These are phyloP conservation scores for Pleurostoma richardsiae DNA, from an alignment of 2,329 filamentous ascomycete genomes.

Conservation along the genomic window DNA sequence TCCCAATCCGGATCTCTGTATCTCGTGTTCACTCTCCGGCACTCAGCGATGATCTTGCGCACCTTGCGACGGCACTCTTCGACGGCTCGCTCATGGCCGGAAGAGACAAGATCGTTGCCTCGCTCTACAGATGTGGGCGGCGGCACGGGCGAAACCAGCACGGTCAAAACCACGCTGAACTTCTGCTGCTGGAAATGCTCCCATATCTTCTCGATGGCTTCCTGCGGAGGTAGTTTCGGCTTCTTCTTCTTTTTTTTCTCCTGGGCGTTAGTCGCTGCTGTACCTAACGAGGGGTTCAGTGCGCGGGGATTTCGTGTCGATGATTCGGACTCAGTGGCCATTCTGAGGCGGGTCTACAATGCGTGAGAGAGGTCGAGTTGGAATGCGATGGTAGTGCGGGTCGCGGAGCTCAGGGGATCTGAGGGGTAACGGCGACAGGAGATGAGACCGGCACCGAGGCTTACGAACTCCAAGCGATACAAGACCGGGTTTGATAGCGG, in stretches of 20 bases:
- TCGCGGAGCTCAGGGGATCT: too few relatives aligned
- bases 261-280: constrained; percentile 15
- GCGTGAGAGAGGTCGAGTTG: too few relatives aligned
- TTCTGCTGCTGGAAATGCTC: constrained; percentile 53
- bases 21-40: constrained; percentile 70
- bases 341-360: too few relatives aligned
- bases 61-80: constrained; percentile 60
- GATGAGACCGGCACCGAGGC: too few relatives aligned
- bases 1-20: constrained; percentile 65
- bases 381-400: too few relatives aligned
- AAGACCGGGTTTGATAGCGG: too few relatives aligned
- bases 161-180: constrained; percentile 60
- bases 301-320: too few relatives aligned
- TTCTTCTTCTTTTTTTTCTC: constrained; percentile 54
- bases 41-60: constrained; percentile 58
- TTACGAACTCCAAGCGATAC: too few relatives aligned
- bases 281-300: too few relatives aligned
- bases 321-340: too few relatives aligned
- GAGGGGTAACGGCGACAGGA: too few relatives aligned
- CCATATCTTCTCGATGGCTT: constrained; percentile 64
- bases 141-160: constrained; percentile 57
- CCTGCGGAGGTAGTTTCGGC: constrained; percentile 55
- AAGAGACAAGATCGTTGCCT: constrained; percentile 55
- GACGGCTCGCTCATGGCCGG: constrained; percentile 58
- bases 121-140: constrained; percentile 43